Base-by-base conservation (phyloP, 1,284 basidiomycete species). In the Tylopilus sp. region DNA sequence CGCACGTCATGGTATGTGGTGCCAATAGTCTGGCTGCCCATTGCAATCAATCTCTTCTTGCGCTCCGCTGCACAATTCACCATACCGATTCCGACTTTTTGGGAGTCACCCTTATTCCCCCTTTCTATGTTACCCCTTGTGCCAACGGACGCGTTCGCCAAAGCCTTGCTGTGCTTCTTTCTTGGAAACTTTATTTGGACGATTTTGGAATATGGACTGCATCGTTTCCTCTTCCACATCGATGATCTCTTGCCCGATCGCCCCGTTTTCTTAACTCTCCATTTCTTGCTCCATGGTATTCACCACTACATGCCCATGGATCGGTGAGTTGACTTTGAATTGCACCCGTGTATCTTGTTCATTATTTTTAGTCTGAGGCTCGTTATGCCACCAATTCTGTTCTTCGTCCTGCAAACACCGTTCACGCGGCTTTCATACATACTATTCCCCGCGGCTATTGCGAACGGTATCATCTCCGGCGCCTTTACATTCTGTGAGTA, bases 301-400 rank as follows among this genome's bases (percentile, higher is more conserved):
- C 96, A 99, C 68, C 96, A 99, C 72, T 99, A 96, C 66, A 75
- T 99, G 49, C 96, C 94, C 15, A 97, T 97, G 94, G 95, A 97
- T 66, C 75, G 82, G 89, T 89, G 61, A 45, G 48, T 50, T 10
- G 48, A 36, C 13, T 23, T 11, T 8, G 23, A 8, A 10, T 45
- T 18, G 0, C 10, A 4, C 15, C 19, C 29, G 3, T 35, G 13
- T 28, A 4, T 42, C 30, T 40, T 47, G 2, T 37, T 58, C 46
- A 50, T 49, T 44, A 16, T 54, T 50, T 35, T 9, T 57, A 89
- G 90, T 55, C 71, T 97, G 60, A 82, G 97, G 46, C 84, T 99
- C 33, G 97, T 99, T 61, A 99, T 99, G 97, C 97, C 97, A 0
- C 97, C 97, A 0, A 65, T 81, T 3, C 70, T 99, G 49, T 99